These are phyloP conservation scores for Sanghuangporus sanghuang DNA, from an alignment of 1,284 basidiomycete species.

Conservation along the genomic window DNA sequence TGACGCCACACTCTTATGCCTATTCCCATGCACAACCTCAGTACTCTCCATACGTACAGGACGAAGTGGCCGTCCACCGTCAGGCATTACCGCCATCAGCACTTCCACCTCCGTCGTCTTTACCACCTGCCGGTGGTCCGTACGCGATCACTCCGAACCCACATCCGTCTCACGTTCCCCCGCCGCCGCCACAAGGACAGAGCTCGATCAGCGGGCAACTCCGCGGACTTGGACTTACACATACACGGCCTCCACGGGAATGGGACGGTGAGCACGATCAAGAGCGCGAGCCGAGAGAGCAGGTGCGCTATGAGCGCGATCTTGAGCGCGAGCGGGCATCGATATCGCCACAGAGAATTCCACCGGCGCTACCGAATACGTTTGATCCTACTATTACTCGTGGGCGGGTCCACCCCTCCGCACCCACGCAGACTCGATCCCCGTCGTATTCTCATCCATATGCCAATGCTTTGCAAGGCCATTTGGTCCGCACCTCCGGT, in stretches of 20 bases:
- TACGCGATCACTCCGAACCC: slow-evolving; percentile 2
- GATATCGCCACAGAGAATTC: neutral
- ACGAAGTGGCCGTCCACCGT: neutral
- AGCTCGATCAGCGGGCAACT: neutral
- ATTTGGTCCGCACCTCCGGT: neutral
- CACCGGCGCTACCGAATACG: slow-evolving; percentile 3
- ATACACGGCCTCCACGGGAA: neutral
- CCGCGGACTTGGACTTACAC: neutral
- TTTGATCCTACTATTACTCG: slow-evolving; percentile 2
- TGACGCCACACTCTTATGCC: neutral
- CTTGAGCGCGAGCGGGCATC: neutral
- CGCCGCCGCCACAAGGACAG: neutral
- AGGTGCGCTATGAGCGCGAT: neutral
- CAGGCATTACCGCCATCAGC: neutral
- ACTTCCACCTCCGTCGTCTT: neutral
- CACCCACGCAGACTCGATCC: neutral
- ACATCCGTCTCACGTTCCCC: neutral
- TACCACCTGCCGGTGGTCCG: neutral
- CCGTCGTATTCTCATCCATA: slow-evolving; percentile 10
- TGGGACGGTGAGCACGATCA: neutral
- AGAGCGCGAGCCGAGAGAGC: neutral
- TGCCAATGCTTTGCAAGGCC: slow-evolving; percentile 2
- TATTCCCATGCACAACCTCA: neutral
- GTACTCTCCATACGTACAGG: neutral
- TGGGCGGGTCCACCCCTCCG: neutral